These are phyloP conservation scores for Grigorovia humatica DNA, from an alignment of 805 yeast genomes.

Conservation along the genomic window DNA sequence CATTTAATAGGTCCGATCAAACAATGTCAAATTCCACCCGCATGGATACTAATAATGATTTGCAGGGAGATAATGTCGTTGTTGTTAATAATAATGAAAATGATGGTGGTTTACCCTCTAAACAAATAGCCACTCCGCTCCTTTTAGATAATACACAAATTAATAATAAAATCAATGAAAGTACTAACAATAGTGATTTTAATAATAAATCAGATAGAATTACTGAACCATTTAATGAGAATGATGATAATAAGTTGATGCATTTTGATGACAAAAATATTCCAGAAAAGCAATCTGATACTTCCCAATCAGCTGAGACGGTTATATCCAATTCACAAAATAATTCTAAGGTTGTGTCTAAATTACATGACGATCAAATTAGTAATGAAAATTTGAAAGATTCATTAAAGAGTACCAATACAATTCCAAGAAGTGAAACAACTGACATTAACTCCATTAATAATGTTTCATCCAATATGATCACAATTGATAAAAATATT, in stretches of 20 bases:
- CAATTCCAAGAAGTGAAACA: background rate
- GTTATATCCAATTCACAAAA: background rate
- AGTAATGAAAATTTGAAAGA: too few relatives aligned
- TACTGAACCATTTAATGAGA: background rate
- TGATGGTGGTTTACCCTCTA: background rate
- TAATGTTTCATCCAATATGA: background rate
- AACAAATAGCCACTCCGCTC: background rate
- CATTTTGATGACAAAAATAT: background rate
- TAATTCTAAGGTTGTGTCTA: background rate
- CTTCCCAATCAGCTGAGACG: background rate
- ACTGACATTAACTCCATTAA: background rate
- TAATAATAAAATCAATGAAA: background rate
- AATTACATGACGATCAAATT: background rate
- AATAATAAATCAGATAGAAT: background rate
- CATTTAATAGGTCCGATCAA: background rate
- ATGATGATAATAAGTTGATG: background rate
- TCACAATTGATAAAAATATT: constrained; percentile 15
- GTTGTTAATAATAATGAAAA: background rate
- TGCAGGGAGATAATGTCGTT: background rate
- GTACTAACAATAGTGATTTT: background rate
- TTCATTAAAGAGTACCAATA: background rate
- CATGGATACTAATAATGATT: background rate
- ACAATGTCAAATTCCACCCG: background rate
- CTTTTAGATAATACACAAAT: background rate
- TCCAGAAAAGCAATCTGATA: background rate